Base-by-base conservation (phyloP, 2,329 filamentous ascomycete genomes). In the Botrytis cinerea region DNA sequence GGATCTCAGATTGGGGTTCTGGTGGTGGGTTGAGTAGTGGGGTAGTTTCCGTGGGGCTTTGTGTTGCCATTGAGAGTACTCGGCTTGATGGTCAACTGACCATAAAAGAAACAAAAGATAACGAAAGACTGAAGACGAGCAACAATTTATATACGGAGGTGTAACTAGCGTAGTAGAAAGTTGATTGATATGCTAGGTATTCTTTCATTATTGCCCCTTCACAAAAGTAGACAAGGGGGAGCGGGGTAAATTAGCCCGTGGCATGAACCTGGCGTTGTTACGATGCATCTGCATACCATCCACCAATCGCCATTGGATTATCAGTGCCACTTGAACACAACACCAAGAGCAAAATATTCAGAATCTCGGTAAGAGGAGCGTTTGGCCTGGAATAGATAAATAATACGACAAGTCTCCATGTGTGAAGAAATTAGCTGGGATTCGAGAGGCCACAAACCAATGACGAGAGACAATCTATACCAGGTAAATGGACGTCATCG, bases 41-140 rank as follows among this genome's bases (percentile, higher is more conserved):
- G 18, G 54, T 70, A 46, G n/a, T 35, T 61, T 70, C 68, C 8
- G 40, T 35, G 38, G 54, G n/a, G 20, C n/a, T 45, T 70, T 61
- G 40, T 43, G 54, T 46, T 46, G 38, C 20, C 68, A 70, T 70
- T 61, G 60, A 25, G 12, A 70, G 43, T 35, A n/a, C 32, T 8
- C 3, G 45, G 8, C 40, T 68, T 20, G 16, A 32, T 32, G 38
- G 35, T 25, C 48, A 57, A 68, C 57, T 32, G 48, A 43, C 18
- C 48, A 57, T 5, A 25, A 16, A 22, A 28, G n/a, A 43, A 8
- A 32, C 9, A 2, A 57, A 12, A 48, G 16, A 43, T 40, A 54
- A 68, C 14, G 9, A 12, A 40, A 22, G 25, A 68, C 18, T 9
- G 1, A n/a, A 43, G 9, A 43, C 40, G 16, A 43, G 5, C 5